Base-by-base conservation (phyloP, 495 filamentous ascomycete species). In the Aspergillus asperescens region DNA sequence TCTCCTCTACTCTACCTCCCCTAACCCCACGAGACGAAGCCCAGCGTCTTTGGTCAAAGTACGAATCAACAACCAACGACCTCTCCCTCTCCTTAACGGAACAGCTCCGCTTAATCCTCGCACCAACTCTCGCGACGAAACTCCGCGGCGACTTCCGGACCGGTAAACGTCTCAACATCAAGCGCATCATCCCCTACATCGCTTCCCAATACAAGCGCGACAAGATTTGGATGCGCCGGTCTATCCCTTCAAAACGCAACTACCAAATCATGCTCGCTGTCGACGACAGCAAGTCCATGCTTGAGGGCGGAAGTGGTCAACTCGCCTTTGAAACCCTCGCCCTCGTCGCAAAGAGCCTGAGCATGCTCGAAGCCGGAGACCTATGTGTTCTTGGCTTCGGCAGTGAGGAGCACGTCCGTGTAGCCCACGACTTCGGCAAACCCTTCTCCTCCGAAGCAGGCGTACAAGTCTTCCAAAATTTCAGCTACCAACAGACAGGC, bases 151-250 rank as follows among this genome's bases (percentile, higher is more conserved):
- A 95, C 65, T 97, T 93, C 78, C 88, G 92, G 61, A 97, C 94
- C 0, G 94, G 94, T 46, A 97, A 99, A 65, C 87, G 94, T 1
- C 88, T 99, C 58, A 97, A 97, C 70, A 94, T 99, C 73, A 96
- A 95, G 67, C 88, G 91, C 41, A 99, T 99, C 69, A 97, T 99
- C 58, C 92, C 94, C 0, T 99, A 97, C 73, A 97, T 99, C 57
- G 94, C 94, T 4, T 94, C 88, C 3, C 81, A 85, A 55, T 99
- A 95, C 79, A 96, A 95, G 79, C 87, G 92, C 53, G 94, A 99
- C 79, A 97, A 97, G 74, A 99, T 99, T 70, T 99, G 94, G 94
- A 94, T 97, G 87, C 84, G 94, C 8, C 82, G 94, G 43, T 85
- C 83, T 10, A 84, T 92, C 45, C 94, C 94, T 3, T 88, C 82